Percentiles rank a stretch among this genome's conserved stretches.
phyloP scores from a whole-genome alignment of 352 stramenopile species.

The Phytopythium helicoides region DNA sequence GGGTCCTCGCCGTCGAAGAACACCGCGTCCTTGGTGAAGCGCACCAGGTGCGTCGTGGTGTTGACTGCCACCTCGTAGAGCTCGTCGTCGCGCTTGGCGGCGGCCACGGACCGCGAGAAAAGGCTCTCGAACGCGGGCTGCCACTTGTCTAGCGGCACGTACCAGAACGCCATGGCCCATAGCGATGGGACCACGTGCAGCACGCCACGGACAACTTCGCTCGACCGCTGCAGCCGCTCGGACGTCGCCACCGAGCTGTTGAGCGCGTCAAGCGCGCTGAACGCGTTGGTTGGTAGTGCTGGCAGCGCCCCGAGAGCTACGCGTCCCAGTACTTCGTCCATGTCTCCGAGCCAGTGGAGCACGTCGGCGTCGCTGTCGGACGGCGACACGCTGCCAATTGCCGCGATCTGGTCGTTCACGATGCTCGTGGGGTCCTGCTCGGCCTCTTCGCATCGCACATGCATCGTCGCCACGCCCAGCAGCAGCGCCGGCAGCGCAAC shows the following conservation, averaged over 20 bases:
- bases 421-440: conserved; percentile 17
- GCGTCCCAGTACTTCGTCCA: conserved; percentile 42
- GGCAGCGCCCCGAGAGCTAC: conserved; percentile 38
- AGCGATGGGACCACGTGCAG: conserved; percentile 38
- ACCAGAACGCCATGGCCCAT: conserved; percentile 57
- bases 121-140: conserved; percentile 26
- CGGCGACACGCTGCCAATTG: conserved; percentile 27
- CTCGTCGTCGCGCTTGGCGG: conserved; percentile 20
- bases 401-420: conserved; percentile 31
- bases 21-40: conserved; percentile 69
- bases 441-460: background rate
- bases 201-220: conserved; percentile 24
- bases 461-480: background rate
- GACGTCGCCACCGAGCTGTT: conserved; percentile 18
- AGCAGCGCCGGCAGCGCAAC: background rate
- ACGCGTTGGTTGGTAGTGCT: conserved; percentile 27
- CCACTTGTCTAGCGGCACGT: conserved; percentile 35
- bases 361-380: conserved; percentile 9
- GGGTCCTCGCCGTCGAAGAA: conserved; percentile 37
- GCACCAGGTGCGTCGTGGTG: conserved; percentile 47
- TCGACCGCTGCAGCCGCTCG: conserved; percentile 20
- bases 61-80: conserved; percentile 42
- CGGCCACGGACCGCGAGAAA: conserved; percentile 20
- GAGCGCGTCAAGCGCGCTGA: conserved; percentile 35
- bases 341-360: conserved; percentile 26